Evolutionary conservation across 2,329 filamentous ascomycete genomes (phyloP).

Genomic region (Phyllosticta citribraziliensis): DNA sequence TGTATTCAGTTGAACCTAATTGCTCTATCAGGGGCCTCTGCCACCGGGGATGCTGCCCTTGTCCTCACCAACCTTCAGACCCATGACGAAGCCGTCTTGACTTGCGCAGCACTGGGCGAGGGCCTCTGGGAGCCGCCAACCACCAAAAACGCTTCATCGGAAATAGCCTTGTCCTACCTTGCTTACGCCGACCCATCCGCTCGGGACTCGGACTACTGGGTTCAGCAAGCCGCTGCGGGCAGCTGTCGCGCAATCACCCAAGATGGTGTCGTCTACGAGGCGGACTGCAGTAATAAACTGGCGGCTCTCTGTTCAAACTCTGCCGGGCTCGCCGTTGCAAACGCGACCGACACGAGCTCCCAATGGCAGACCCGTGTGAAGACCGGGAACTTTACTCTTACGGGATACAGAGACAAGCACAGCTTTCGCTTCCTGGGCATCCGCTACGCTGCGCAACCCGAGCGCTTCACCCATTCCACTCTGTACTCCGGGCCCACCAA

Average conservation of each 20-base stretch:
- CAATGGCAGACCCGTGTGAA: constrained; percentile 14
- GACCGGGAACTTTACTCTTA: constrained; percentile 13
- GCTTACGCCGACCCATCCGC: constrained; percentile 1
- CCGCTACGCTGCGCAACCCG: constrained; percentile 36
- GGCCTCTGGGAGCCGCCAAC: constrained; percentile 10
- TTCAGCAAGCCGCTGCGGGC: neutral
- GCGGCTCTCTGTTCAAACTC: constrained; percentile 17
- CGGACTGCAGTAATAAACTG: constrained; percentile 10
- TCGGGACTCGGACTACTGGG: constrained; percentile 11
- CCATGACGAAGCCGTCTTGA: constrained; percentile 8
- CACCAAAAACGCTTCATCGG: neutral
- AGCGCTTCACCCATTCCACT: constrained; percentile 37
- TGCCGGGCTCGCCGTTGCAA: constrained; percentile 14
- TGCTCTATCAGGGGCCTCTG: neutral
- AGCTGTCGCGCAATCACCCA: neutral
- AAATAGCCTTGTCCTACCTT: constrained; percentile 8
- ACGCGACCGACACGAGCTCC: constrained; percentile 12
- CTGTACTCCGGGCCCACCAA: constrained; percentile 25
- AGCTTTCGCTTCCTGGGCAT: constrained; percentile 44
- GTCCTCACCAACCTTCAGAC: constrained; percentile 11
- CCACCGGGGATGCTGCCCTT: constrained; percentile 8
- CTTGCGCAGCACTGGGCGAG: constrained; percentile 11
- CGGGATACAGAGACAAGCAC: constrained; percentile 27
- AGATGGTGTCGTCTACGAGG: neutral
- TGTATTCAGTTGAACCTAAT: neutral